Conservation (phyloP, 768 basidiomycete species). For the Clavulina sp. region DNA sequence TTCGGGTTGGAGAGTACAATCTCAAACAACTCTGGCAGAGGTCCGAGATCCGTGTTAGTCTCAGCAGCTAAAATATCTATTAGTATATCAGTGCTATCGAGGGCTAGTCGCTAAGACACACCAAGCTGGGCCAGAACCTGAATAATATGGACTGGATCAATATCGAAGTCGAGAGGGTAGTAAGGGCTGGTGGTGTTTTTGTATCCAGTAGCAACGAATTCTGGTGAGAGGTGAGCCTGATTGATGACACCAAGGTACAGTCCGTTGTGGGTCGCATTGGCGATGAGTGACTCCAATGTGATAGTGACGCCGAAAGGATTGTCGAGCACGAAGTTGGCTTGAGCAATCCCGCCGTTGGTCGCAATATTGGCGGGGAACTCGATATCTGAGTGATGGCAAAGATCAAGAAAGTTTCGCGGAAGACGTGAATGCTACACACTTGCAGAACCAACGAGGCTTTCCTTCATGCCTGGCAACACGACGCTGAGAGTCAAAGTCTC, state of each 20-base stretch:
- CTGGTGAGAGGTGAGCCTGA: too few relatives aligned
- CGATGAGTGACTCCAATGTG: neutral
- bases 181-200: too few relatives aligned
- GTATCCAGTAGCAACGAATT: too few relatives aligned
- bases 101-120: conserved; percentile 31
- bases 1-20: conserved; percentile 33
- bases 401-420: too few relatives aligned
- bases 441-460: too few relatives aligned
- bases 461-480: too few relatives aligned
- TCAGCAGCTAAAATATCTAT: too few relatives aligned
- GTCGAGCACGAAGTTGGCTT: neutral
- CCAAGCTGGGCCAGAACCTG: conserved; percentile 34
- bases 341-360: neutral
- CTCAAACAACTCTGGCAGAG: conserved; percentile 36
- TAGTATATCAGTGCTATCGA: too few relatives aligned
- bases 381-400: too few relatives aligned
- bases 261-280: neutral
- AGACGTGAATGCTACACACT: too few relatives aligned
- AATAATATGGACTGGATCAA: conserved; percentile 45
- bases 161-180: too few relatives aligned
- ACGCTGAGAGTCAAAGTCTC: too few relatives aligned
- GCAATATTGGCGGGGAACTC: neutral
- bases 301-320: neutral
- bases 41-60: conserved; percentile 45
- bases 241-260: neutral